Percentiles rank a stretch among this genome's conserved stretches.
These are phyloP conservation scores for Suillus tomentosus DNA, from an alignment of 768 basidiomycete species.

Conservation along the genomic window DNA sequence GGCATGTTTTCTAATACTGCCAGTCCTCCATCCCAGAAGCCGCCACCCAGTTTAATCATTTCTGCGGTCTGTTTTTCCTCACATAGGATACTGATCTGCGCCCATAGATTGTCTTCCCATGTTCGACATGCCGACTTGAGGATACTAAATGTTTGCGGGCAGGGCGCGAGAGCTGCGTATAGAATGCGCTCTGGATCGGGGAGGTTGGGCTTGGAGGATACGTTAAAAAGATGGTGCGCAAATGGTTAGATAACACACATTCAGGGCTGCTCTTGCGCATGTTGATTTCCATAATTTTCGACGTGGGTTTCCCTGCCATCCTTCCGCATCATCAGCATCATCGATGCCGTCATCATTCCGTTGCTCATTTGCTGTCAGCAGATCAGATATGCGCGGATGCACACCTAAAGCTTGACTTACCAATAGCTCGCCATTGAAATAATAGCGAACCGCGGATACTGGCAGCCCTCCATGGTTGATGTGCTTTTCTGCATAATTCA, in stretches of 20 bases:
- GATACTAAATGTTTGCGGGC: constrained; percentile 60
- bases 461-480: constrained; percentile 92
- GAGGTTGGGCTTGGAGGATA: constrained; percentile 47
- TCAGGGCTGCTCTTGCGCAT: constrained; percentile 77
- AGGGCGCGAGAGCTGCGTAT: constrained; percentile 84
- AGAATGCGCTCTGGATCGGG: constrained; percentile 78
- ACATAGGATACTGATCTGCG: constrained; percentile 76
- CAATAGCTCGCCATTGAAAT: constrained; percentile 74
- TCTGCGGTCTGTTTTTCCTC: constrained; percentile 78
- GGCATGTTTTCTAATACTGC: constrained; percentile 45
- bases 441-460: constrained; percentile 81
- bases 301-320: constrained; percentile 74
- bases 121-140: constrained; percentile 77
- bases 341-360: constrained; percentile 50
- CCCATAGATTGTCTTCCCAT: constrained; percentile 98
- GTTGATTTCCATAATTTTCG: constrained; percentile 86
- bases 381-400: constrained; percentile 33
- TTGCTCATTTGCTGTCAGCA: constrained; percentile 48
- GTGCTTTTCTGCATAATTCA: constrained; percentile 75
- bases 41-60: constrained; percentile 61
- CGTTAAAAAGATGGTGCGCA: not conserved
- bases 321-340: constrained; percentile 43
- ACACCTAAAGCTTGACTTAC: constrained; percentile 40
- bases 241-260: constrained; percentile 29
- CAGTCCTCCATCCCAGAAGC: constrained; percentile 79